phyloP scores from a whole-genome alignment of 208 protist species.

The Lotmaria passim region DNA sequence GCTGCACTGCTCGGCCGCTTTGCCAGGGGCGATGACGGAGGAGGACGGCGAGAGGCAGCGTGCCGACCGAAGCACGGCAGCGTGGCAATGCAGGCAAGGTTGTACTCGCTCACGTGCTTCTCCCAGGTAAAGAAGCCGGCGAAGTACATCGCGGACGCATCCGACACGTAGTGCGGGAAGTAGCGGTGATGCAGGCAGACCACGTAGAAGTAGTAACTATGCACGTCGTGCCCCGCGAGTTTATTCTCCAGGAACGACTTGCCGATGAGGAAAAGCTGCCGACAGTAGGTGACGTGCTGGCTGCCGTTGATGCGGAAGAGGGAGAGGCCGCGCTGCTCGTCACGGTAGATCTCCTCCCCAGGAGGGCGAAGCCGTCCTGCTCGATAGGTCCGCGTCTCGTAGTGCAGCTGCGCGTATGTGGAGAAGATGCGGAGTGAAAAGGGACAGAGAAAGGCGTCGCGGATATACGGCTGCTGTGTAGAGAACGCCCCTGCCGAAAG shows the following conservation, averaged over 20 bases:
- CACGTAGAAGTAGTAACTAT: slow-evolving; percentile 91
- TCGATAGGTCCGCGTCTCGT: slow-evolving; percentile 74
- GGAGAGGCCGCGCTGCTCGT: slow-evolving; percentile 70
- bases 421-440: slow-evolving; percentile 84
- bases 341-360: slow-evolving; percentile 83
- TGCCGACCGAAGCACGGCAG: slow-evolving; percentile 93
- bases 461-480: slow-evolving; percentile 52
- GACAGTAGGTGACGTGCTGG: slow-evolving; percentile 77
- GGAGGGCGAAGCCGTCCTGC: slow-evolving; percentile 64
- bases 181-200: slow-evolving; percentile 80
- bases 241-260: slow-evolving; percentile 94
- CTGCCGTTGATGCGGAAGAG: slow-evolving; percentile 88
- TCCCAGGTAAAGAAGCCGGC: slow-evolving; percentile 99
- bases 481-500: background rate
- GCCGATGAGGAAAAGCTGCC: slow-evolving; percentile 84
- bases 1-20: background rate
- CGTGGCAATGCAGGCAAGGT: slow-evolving; percentile 99
- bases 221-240: slow-evolving; percentile 84
- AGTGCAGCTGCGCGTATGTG: slow-evolving; percentile 69
- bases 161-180: slow-evolving; percentile 74
- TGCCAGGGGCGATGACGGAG: background rate
- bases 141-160: slow-evolving; percentile 80
- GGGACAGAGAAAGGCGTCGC: slow-evolving; percentile 84
- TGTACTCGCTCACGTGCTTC: slow-evolving; percentile 96
- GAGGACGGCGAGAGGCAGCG: slow-evolving; percentile 6